These are phyloP conservation scores for Phaeoacremonium minimum DNA, from an alignment of 2,329 filamentous ascomycete species.

Conservation along the genomic window DNA sequence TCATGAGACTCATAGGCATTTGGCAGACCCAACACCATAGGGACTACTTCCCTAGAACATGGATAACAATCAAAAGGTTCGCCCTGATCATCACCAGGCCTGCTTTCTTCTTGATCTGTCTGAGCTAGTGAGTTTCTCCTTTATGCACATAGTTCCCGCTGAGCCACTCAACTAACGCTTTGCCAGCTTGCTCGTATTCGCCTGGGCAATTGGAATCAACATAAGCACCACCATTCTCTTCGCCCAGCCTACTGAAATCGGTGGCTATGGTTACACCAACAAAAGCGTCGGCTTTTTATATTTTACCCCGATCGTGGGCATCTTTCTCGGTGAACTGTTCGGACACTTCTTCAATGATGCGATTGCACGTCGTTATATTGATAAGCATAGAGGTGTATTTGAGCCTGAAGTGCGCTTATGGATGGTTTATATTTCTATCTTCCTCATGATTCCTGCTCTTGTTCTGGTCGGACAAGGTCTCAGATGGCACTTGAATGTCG, in stretches of 20 bases:
- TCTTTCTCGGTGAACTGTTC: slow-evolving; percentile 35
- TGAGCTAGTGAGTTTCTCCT: background rate
- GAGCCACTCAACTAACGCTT: background rate
- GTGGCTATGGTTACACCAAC: slow-evolving; percentile 32
- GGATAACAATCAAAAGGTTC: slow-evolving; percentile 1
- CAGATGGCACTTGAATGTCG: slow-evolving; percentile 33
- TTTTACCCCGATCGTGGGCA: slow-evolving; percentile 39
- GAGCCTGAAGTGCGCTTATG: slow-evolving; percentile 39
- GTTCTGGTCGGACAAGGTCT: slow-evolving; percentile 38
- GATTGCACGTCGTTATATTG: slow-evolving; percentile 26
- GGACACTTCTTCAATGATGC: slow-evolving; percentile 44
- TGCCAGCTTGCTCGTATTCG: slow-evolving; percentile 15
- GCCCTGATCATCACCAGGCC: background rate
- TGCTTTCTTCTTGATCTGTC: background rate
- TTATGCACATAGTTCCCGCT: background rate
- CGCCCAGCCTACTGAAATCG: slow-evolving; percentile 29
- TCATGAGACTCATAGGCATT: background rate
- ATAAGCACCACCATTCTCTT: slow-evolving; percentile 36
- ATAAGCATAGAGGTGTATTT: slow-evolving; percentile 21
- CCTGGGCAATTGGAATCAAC: slow-evolving; percentile 35
- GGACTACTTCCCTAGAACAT: background rate
- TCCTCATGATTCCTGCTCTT: slow-evolving; percentile 34
- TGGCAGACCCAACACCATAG: slow-evolving; percentile 2
- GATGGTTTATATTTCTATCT: slow-evolving; percentile 30
- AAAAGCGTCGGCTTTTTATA: slow-evolving; percentile 35